Conservation (phyloP, 495 filamentous ascomycete genomes). For the Pyrenula massariospora region DNA sequence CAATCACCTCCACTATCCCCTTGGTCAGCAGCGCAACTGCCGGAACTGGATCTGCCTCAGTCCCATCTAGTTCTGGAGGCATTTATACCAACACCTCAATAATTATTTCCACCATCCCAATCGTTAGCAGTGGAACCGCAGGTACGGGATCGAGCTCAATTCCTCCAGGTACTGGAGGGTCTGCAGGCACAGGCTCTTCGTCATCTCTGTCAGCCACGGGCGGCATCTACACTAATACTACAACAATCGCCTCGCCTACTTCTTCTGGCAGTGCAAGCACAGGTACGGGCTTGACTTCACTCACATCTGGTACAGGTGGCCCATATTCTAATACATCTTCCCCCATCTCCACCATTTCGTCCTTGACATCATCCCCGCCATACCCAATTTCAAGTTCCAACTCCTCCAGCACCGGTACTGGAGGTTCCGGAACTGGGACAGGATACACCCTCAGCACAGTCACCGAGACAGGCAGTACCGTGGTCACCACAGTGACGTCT, state of each 20-base stretch:
- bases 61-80: not conserved
- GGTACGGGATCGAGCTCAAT: not conserved
- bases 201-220: not conserved
- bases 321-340: too few species aligned
- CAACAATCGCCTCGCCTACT: not conserved
- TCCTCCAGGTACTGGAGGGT: not conserved
- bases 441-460: not conserved
- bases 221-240: not conserved
- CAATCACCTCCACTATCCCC: too few species aligned
- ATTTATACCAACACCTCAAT: not conserved
- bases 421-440: not conserved
- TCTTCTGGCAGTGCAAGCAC: not conserved
- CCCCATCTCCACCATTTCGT: too few species aligned
- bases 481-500: not conserved
- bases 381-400: not conserved
- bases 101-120: too few species aligned
- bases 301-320: too few species aligned
- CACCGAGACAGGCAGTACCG: not conserved
- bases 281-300: too few species aligned
- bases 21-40: too few species aligned
- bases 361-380: too few species aligned
- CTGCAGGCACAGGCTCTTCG: not conserved
- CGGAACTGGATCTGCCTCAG: not conserved
- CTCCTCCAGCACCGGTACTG: not conserved
- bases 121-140: not conserved